phyloP scores from a whole-genome alignment of 2,329 filamentous ascomycete species.

The Pseudocercospora vitis region DNA sequence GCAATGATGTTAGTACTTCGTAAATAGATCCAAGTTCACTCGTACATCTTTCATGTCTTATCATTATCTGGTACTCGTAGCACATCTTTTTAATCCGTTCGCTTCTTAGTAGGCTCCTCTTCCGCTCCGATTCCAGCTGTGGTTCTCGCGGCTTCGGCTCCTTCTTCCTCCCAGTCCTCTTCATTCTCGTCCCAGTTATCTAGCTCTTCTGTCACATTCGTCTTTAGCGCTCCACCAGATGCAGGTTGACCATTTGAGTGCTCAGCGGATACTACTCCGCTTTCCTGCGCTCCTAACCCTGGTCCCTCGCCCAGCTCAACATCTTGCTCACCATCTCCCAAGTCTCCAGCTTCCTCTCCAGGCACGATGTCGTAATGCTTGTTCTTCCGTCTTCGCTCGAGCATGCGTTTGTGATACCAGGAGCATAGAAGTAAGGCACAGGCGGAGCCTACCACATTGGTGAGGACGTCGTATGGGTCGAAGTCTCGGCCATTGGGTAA shows the following conservation, averaged over 20 bases:
- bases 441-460: slow-evolving; percentile 79
- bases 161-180: slow-evolving; percentile 66
- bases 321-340: slow-evolving; percentile 54
- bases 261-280: slow-evolving; percentile 30
- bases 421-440: slow-evolving; percentile 71
- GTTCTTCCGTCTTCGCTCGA: slow-evolving; percentile 76
- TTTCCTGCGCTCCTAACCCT: slow-evolving; percentile 38
- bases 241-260: slow-evolving; percentile 31
- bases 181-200: slow-evolving; percentile 94
- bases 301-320: slow-evolving; percentile 71
- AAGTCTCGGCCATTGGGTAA: slow-evolving; percentile 62
- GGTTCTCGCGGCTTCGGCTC: slow-evolving; percentile 36
- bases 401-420: slow-evolving; percentile 94
- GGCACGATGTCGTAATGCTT: slow-evolving; percentile 72
- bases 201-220: slow-evolving; percentile 72
- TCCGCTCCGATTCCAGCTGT: slow-evolving; percentile 24
- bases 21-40: no score
- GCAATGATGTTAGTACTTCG: no score
- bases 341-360: slow-evolving; percentile 52
- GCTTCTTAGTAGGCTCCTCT: slow-evolving; percentile 42
- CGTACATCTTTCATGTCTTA: not conserved
- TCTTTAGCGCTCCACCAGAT: slow-evolving; percentile 60
- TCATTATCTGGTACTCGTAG: not conserved
- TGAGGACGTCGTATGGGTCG: slow-evolving; percentile 82
- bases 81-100: slow-evolving; percentile 40